These are phyloP conservation scores for Calonectria fujianensis DNA, from an alignment of 2,329 filamentous ascomycete genomes.

Conservation along the genomic window DNA sequence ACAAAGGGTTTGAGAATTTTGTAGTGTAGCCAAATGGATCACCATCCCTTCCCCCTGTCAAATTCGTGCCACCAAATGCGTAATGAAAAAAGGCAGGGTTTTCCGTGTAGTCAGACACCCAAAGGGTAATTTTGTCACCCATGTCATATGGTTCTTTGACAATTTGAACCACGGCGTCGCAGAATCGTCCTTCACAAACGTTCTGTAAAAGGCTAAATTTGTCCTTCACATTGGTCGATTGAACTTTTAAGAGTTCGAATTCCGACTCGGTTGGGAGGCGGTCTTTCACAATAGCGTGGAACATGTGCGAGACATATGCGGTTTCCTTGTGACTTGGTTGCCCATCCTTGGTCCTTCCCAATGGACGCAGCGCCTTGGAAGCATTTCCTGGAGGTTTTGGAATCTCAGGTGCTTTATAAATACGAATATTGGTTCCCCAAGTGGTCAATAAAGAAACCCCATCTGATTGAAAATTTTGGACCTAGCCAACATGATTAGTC, in stretches of 20 bases:
- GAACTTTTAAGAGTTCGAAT: slow-evolving; percentile 63
- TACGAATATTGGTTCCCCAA: slow-evolving; percentile 63
- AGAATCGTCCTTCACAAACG: slow-evolving; percentile 73
- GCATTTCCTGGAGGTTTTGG: slow-evolving; percentile 62
- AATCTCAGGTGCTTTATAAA: slow-evolving; percentile 62
- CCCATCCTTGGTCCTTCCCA: slow-evolving; percentile 46
- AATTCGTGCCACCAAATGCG: slow-evolving; percentile 56
- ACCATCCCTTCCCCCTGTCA: slow-evolving; percentile 65
- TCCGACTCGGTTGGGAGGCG: slow-evolving; percentile 64
- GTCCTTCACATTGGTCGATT: slow-evolving; percentile 66
- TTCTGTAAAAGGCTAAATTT: slow-evolving; percentile 82
- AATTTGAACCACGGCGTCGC: slow-evolving; percentile 83
- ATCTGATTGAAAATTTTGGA: slow-evolving; percentile 61
- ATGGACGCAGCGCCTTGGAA: slow-evolving; percentile 53
- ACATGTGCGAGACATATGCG: slow-evolving; percentile 69
- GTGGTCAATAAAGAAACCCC: slow-evolving; percentile 67
- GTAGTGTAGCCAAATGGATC: slow-evolving; percentile 74
- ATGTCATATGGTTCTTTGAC: slow-evolving; percentile 70
- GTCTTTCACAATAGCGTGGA: slow-evolving; percentile 66
- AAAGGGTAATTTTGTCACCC: slow-evolving; percentile 74
- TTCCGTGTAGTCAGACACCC: slow-evolving; percentile 88
- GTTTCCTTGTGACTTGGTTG: slow-evolving; percentile 57
- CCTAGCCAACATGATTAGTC: slow-evolving; percentile 55
- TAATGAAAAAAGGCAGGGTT: slow-evolving; percentile 78
- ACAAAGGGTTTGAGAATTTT: slow-evolving; percentile 50